Evolutionary conservation across 83 land plant species (phyloP), one percentile per base, ranked within the genome.

Genomic region (Picea abies): DNA sequence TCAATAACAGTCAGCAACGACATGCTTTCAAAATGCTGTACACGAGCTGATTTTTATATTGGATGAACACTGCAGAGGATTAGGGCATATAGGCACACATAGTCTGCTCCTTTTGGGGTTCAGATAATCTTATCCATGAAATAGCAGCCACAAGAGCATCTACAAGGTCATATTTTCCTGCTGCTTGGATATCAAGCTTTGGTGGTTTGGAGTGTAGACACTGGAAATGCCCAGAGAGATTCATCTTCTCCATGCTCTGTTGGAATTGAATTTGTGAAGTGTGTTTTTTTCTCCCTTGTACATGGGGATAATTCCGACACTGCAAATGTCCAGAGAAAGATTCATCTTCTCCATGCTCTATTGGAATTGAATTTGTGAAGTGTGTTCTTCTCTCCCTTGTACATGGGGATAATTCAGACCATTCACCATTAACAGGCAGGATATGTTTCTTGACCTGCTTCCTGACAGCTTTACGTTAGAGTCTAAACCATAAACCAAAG

Each of bases 401-500:
- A 60, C 12, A 35, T 60, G 79, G 44, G 11, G 26, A 60, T 16
- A 14, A 14, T 60, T 60, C 49, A 56, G 25, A 15, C 19, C 17
- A 19, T 10, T 56, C 63, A 58, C 64, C 22, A 23, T 32, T 26
- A 6, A 60, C 41, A 60, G n/a, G n/a, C 5, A 58, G 2, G 19
- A 5, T 11, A 78, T 78, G 80, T 12, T 78, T 78, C 29, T 78
- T 39, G 70, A 81, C 41, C 87, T 86, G 56, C 79, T 49, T 37
- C 86, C 17, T 6, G 83, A 52, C 41, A 82, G 60, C 44, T 23
- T 14, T 58, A 15, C 60, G 14, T 58, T 58, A 58, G 83, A 65
- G 8, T 89, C 90, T 91, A 86, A 73, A 89, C 91, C 61, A 88
- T 29, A 19, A 91, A 87, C 95, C 95, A 93, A 26, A 93, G 95